Evolutionary conservation across 1,284 basidiomycete species (phyloP), one percentile per base, ranked within the genome.

Genomic region (Pascua sp.): DNA sequence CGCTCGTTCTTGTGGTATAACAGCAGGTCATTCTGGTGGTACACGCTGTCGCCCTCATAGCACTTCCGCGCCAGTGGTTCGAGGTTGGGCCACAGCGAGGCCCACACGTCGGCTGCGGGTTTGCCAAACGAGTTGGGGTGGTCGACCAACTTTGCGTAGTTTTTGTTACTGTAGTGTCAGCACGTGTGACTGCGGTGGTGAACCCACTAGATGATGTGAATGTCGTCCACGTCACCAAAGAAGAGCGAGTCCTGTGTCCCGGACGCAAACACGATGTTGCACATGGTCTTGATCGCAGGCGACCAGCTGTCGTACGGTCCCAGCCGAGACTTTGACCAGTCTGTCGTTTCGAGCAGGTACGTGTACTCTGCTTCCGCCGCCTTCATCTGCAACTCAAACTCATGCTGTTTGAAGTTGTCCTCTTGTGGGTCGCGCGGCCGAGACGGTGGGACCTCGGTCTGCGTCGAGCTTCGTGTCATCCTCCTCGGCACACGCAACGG

Each of bases 251-350:
- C 67, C 24, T 65, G 57, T 1, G 42, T 38, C 13, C 24, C 45
- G 2, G 47, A 50, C 15, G 41, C 44, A 39, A 53, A 54, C 7
- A 40, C 47, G 8, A 52, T n/a, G 24, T 41, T n/a, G 24, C 53
- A 40, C 48, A 50, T 42, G n/a, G 42, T 18, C 9, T 11, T 13
- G 18, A 61, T 46, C 42, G 57, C 59, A 2, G 37, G 50, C 11
- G 52, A 32, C 59, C 59, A 76, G 7, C 8, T 12, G 1, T 51
- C 45, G n/a, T 62, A 59, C 0, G 68, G 70, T 0, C 73, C 73
- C 0, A 73, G 43, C 5, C 55, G 47, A 0, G 68, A 71, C 16
- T 62, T 60, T 1, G 63, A 55, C 73, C 73, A 76, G 54, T 75
- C 68, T 1, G 57, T 61, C 0, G 49, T 32, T n/a, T 69, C 61